Evolutionary conservation across 1,284 basidiomycete genomes (phyloP), one percentile per base, ranked within the genome.

Genomic region (Ustilago nuda): DNA sequence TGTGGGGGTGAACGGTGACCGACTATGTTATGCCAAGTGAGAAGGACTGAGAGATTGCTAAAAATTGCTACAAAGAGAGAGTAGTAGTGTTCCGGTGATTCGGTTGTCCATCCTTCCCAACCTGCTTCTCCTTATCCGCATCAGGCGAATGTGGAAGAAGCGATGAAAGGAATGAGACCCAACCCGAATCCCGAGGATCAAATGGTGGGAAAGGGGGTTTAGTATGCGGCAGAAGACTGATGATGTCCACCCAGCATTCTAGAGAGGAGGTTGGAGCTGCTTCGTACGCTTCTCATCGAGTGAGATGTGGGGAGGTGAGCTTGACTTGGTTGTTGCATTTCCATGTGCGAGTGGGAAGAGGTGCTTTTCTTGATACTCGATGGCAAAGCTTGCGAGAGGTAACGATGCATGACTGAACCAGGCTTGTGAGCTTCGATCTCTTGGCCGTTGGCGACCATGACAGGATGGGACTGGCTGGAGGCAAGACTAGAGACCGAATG

Each of bases 251-350:
- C 76, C 56, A 82, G 76, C 78, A 82, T 81, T 27, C 80, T 69
- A 23, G 81, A 72, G 30, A 82, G 54, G 12, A 80, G 67, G 56
- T 80, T 82, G 35, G 78, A 78, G 66, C 75, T 78, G 69, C 79
- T 79, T 54, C 78, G 66, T 33, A 80, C 74, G 48, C 71, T 75
- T n/a, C 79, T 74, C 73, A 82, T 72, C 43, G 73, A 73, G 43
- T 71, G 68, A 9, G 73, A 68, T 23, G 48, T 41, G 19, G 73
- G 67, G 12, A 68, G 58, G 48, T 76, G 76, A 4, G 59, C 76
- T 66, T 77, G 77, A 46, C 70, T 62, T 30, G 74, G 78, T 56
- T 78, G 71, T 32, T 76, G 81, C 67, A 76, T 67, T 30, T 80
- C 69, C 35, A 74, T 53, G n/a, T 74, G 74, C 43, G 76, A 70